phyloP scores from a whole-genome alignment of 257 asterid species.

The Solanum bulbocastanum region DNA sequence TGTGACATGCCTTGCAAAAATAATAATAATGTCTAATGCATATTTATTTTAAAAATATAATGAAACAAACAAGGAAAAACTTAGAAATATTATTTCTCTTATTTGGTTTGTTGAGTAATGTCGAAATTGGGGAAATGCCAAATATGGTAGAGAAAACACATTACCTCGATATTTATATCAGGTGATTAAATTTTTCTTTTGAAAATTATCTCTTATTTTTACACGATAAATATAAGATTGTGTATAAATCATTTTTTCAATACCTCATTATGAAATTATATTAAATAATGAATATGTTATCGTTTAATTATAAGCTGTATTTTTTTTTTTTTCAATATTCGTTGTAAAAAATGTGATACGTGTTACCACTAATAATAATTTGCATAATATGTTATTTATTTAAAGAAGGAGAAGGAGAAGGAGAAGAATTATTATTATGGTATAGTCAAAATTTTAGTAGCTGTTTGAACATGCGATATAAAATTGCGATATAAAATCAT shows the following conservation, averaged over 20 bases:
- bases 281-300: background rate
- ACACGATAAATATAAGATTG: background rate
- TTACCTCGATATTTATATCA: background rate
- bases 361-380: background rate
- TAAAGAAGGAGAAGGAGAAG: background rate
- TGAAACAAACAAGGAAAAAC: background rate
- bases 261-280: background rate
- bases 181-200: background rate
- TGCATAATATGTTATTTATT: background rate
- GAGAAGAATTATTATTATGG: too few relatives aligned
- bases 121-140: background rate
- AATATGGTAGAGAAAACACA: background rate
- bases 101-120: background rate
- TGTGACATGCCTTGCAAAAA: background rate
- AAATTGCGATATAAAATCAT: too few relatives aligned
- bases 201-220: too few relatives aligned
- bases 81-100: too few relatives aligned
- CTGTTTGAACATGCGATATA: too few relatives aligned
- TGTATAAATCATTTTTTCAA: background rate
- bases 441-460: too few relatives aligned
- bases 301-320: background rate
- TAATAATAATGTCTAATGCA: too few relatives aligned
- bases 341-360: background rate
- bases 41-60: too few relatives aligned
- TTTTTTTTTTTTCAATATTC: background rate